Percentiles rank a stretch among this genome's conserved stretches.
These are phyloP conservation scores for Phytophthora ramorum DNA, from an alignment of 352 stramenopile species.

Conservation along the genomic window DNA sequence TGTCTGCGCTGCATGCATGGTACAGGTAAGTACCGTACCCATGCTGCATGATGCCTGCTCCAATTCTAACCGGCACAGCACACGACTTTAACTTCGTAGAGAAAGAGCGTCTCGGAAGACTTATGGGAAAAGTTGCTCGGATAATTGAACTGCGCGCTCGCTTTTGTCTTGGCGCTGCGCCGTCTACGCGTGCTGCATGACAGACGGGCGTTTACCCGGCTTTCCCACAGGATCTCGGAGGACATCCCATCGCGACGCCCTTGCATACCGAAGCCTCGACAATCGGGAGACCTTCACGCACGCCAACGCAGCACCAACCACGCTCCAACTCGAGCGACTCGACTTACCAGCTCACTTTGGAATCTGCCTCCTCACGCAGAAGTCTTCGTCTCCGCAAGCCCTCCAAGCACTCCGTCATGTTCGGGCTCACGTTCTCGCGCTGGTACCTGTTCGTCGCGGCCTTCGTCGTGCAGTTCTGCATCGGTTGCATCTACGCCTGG, in stretches of 20 bases:
- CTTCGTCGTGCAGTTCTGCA: conserved; percentile 73
- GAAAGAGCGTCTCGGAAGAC: conserved; percentile 9
- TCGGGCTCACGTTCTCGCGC: conserved; percentile 32
- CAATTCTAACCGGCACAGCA: neutral
- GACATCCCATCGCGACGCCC: conserved; percentile 22
- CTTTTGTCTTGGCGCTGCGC: conserved; percentile 14
- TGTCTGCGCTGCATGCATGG: neutral
- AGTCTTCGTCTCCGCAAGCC: conserved; percentile 12
- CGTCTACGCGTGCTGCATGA: conserved; percentile 22
- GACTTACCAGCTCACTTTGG: conserved; percentile 25
- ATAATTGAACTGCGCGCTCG: conserved; percentile 19
- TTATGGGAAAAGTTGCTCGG: conserved; percentile 14
- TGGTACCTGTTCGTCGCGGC: conserved; percentile 76
- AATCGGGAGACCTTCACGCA: conserved; percentile 7
- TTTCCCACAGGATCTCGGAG: conserved; percentile 28
- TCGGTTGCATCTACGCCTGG: conserved; percentile 78
- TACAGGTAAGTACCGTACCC: neutral
- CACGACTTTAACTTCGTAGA: conserved; percentile 26
- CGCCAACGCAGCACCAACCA: conserved; percentile 27
- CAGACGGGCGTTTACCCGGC: conserved; percentile 31
- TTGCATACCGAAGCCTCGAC: conserved; percentile 19
- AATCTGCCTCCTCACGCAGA: conserved; percentile 27
- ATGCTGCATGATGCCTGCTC: neutral
- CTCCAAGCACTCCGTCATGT: conserved; percentile 20
- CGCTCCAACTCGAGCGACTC: neutral